Evolutionary conservation across 176 grass and related monocot species (phyloP).

Genomic region (Oryza glaberrima): DNA sequence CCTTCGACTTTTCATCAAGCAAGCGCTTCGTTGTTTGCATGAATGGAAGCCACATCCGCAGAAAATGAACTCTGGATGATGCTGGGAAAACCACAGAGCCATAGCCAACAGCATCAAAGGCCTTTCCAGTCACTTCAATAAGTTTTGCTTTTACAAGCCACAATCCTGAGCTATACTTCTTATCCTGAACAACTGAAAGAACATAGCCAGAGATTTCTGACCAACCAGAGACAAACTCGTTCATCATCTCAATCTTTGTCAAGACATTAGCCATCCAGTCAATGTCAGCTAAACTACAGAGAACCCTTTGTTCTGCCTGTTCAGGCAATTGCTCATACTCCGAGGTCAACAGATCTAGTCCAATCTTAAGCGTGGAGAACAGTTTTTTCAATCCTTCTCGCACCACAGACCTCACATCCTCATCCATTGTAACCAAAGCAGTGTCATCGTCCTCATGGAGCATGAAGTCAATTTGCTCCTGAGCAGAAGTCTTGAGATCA

Average conservation of each 20-base stretch:
- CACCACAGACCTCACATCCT: slow-evolving; percentile 73
- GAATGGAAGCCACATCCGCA: slow-evolving; percentile 89
- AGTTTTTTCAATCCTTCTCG: slow-evolving; percentile 61
- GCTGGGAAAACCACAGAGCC: slow-evolving; percentile 77
- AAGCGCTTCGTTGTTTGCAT: slow-evolving; percentile 63
- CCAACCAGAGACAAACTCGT: slow-evolving; percentile 82
- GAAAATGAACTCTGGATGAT: slow-evolving; percentile 57
- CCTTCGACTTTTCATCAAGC: slow-evolving; percentile 62
- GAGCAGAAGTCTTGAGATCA: slow-evolving; percentile 87
- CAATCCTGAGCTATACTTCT: slow-evolving; percentile 60
- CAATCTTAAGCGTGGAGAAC: slow-evolving; percentile 48
- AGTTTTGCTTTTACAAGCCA: slow-evolving; percentile 71
- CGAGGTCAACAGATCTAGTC: slow-evolving; percentile 50
- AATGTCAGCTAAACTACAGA: slow-evolving; percentile 70
- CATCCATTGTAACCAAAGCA: slow-evolving; percentile 76
- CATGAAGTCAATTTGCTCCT: slow-evolving; percentile 99
- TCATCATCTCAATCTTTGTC: slow-evolving; percentile 81
- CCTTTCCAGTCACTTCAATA: slow-evolving; percentile 83
- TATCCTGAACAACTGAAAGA: slow-evolving; percentile 56
- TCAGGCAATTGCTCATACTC: slow-evolving; percentile 66
- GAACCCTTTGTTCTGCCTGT: slow-evolving; percentile 60
- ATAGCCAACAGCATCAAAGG: slow-evolving; percentile 82
- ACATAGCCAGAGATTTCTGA: slow-evolving; percentile 59
- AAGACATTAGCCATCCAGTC: slow-evolving; percentile 76
- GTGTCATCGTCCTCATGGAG: slow-evolving; percentile 73